Base-by-base conservation (phyloP, 345 rosid genomes). In the Mangifera indica region DNA sequence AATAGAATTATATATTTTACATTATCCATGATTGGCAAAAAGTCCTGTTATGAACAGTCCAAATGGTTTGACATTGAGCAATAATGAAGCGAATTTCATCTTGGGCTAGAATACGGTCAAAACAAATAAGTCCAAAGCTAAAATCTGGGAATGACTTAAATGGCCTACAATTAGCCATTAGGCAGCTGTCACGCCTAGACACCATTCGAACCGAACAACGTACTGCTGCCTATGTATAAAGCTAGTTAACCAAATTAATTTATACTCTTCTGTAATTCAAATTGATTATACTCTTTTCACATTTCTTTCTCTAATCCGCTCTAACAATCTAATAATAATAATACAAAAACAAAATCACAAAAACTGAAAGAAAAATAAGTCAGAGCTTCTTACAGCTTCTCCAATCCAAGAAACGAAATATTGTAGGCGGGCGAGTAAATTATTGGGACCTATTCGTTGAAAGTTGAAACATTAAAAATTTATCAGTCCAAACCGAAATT, bases 401-500 rank as follows among this genome's bases (percentile, higher is more conserved):
- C 98, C 6, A 94, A 81, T 70, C 98, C 98, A 69, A 90, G 76
- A 83, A 94, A 92, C 6, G 93, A 69, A 74, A 94, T 94, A 70
- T 90, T 81, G 59, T 91, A 91, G 4, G 61, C 80, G 20, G 93
- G 49, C 21, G 98, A 93, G 78, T 91, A 91, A 73, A 93, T 84
- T 48, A 93, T 57, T 21, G 98, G 94, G 60, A 85, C 92, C 98
- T 92, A 83, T 37, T 29, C 42, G 42, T 57, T 57, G 5, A 69
- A 51, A 20, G 69, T 0, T 5, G 0, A 37, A 37, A 7, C 8
- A 37, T 63, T 26, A 48, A 25, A 22, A 32, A 3, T 1, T 48
- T 2, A 1, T 24, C 26, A 72, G 44, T 58, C 10, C 60, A 45
- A 59, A 42, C 63, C 13, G 65, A 74, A 72, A 46, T 11, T 69